phyloP scores from a whole-genome alignment of 2,329 filamentous ascomycete genomes.

The Dactylellina sp. region DNA sequence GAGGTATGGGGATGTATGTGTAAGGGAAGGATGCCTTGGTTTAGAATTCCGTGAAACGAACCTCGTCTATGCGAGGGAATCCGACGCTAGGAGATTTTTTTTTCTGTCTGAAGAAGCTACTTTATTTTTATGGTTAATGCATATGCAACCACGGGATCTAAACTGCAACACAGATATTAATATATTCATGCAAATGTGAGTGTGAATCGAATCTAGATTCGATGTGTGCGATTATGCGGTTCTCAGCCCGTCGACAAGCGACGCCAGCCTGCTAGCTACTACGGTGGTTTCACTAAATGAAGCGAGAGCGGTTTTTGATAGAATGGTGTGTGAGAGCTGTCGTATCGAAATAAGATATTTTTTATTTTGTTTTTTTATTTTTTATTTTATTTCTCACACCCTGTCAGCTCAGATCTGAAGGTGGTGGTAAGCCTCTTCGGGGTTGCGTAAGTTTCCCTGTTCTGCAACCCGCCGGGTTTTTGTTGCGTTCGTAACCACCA shows the following conservation, averaged over 20 bases:
- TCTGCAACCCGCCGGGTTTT: conserved; percentile 13
- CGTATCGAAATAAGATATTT: conserved; percentile 33
- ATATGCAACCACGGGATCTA: conserved; percentile 33
- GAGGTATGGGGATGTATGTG: not conserved
- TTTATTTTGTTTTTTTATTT: conserved; percentile 18
- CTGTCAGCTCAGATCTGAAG: conserved; percentile 1
- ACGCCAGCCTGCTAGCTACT: conserved; percentile 9
- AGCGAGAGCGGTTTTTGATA: conserved; percentile 17
- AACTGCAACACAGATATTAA: not conserved
- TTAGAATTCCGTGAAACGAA: conserved; percentile 11
- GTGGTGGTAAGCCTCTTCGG: conserved; percentile 23
- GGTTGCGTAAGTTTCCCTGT: conserved; percentile 31
- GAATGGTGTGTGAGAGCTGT: conserved; percentile 6
- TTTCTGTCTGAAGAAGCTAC: conserved; percentile 3
- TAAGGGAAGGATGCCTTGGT: no score
- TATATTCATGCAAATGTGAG: not conserved
- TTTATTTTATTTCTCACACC: no score
- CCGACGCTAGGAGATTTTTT: conserved; percentile 48
- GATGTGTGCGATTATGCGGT: conserved; percentile 14
- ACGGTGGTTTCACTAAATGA: conserved; percentile 29
- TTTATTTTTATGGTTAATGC: no score
- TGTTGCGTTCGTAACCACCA: conserved; percentile 35
- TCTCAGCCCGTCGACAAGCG: conserved; percentile 6
- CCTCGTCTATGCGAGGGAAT: conserved; percentile 55
- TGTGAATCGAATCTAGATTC: conserved; percentile 10